Conservation (phyloP, 495 filamentous ascomycete genomes). For the Penicillium paradoxum region DNA sequence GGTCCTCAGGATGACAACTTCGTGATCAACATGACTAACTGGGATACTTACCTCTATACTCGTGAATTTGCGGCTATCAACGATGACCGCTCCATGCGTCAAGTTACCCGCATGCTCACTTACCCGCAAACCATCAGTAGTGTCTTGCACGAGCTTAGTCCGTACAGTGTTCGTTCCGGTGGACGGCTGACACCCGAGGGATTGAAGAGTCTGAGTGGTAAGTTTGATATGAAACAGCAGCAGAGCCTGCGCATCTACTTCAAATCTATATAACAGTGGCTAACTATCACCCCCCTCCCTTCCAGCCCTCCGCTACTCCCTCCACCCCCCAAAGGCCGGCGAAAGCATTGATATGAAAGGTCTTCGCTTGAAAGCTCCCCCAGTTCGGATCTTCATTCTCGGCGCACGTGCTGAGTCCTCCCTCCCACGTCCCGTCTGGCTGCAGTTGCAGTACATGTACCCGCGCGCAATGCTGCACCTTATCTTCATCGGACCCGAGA, state of each 20-base stretch:
- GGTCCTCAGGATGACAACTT: conserved; percentile 85
- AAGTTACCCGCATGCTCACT: conserved; percentile 86
- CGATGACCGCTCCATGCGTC: conserved; percentile 76
- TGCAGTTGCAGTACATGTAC: conserved; percentile 87
- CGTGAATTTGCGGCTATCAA: conserved; percentile 86
- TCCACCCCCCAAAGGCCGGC: conserved; percentile 81
- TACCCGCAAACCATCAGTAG: conserved; percentile 91
- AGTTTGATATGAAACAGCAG: conserved; percentile 17
- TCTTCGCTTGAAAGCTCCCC: conserved; percentile 74
- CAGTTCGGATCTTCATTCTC: conserved; percentile 87
- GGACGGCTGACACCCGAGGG: conserved; percentile 80
- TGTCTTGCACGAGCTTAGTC: conserved; percentile 87
- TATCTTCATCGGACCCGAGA: conserved; percentile 93
- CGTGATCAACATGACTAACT: conserved; percentile 94
- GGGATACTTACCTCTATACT: conserved; percentile 93
- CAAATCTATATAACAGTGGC: neutral
- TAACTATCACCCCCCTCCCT: neutral
- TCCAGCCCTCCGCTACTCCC: conserved; percentile 81
- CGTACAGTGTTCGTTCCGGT: conserved; percentile 69
- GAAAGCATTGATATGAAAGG: conserved; percentile 69
- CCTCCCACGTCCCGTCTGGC: conserved; percentile 87
- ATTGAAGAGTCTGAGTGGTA: conserved; percentile 87
- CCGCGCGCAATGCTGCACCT: conserved; percentile 68
- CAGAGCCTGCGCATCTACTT: neutral
- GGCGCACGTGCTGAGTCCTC: conserved; percentile 96